Conservation (phyloP, 192 early-diverging fungal genomes). For the Coemansia sp. region DNA sequence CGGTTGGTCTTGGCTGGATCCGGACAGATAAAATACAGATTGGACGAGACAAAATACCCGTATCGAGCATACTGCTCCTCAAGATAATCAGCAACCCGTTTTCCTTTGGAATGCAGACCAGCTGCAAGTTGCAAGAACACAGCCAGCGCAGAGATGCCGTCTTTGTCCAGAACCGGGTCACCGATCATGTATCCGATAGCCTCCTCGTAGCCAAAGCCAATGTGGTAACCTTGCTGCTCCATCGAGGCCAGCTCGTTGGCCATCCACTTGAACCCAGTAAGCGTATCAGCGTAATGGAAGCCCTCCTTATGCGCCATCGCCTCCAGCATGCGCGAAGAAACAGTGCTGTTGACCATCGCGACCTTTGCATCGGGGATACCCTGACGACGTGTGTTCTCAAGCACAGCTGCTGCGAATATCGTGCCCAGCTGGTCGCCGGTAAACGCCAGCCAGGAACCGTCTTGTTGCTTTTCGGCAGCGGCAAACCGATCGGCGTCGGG, state of each 20-base stretch:
- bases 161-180: slow-evolving; percentile 84
- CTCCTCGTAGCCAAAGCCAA: slow-evolving; percentile 90
- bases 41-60: slow-evolving; percentile 83
- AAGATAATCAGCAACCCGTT: slow-evolving; percentile 66
- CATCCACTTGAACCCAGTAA: slow-evolving; percentile 97
- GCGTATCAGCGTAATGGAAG: slow-evolving; percentile 83
- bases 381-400: slow-evolving; percentile 55
- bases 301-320: slow-evolving; percentile 73
- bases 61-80: slow-evolving; percentile 72
- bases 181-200: slow-evolving; percentile 88
- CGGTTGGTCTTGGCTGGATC: slow-evolving; percentile 65
- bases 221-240: slow-evolving; percentile 61
- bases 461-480: slow-evolving; percentile 74
- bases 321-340: slow-evolving; percentile 82
- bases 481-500: slow-evolving; percentile 94
- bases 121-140: slow-evolving; percentile 76
- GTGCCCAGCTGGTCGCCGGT: slow-evolving; percentile 90
- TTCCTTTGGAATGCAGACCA: slow-evolving; percentile 63
- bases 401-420: slow-evolving; percentile 69
- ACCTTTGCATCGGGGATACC: slow-evolving; percentile 59
- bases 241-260: slow-evolving; percentile 77
- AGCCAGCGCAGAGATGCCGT: slow-evolving; percentile 83
- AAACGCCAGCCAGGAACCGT: slow-evolving; percentile 76
- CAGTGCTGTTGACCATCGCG: slow-evolving; percentile 83
- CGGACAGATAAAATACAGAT: slow-evolving; percentile 86